A percentile compares a stretch with the other conserved stretches of the same genome.
Evolutionary conservation across 2,329 filamentous ascomycete genomes (phyloP).

Genomic region (Mariannaea elegans): DNA sequence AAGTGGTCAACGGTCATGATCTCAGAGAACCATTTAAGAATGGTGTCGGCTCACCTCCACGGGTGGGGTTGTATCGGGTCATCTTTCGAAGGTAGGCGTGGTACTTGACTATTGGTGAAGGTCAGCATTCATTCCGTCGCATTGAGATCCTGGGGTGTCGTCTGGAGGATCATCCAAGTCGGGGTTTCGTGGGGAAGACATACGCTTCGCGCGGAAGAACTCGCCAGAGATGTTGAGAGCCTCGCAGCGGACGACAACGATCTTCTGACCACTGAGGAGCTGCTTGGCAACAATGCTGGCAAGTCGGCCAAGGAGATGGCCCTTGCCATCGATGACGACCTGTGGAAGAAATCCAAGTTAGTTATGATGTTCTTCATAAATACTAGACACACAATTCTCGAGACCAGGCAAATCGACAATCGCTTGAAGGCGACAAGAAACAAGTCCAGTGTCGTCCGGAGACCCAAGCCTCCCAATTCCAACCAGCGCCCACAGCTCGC

Average conservation of each 20-base stretch:
- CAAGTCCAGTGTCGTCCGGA: slow-evolving; percentile 21
- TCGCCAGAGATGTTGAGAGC: slow-evolving; percentile 99
- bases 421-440: slow-evolving; percentile 15
- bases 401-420: slow-evolving; percentile 23
- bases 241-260: slow-evolving; percentile 98
- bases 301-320: slow-evolving; percentile 98
- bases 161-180: slow-evolving; percentile 32
- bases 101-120: slow-evolving; percentile 89
- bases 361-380: slow-evolving; percentile 30
- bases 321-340: slow-evolving; percentile 99
- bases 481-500: slow-evolving; percentile 26
- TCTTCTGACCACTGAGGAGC: slow-evolving; percentile 98
- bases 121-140: slow-evolving; percentile 54
- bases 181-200: slow-evolving; percentile 57
- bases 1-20: slow-evolving; percentile 48
- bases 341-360: slow-evolving; percentile 50
- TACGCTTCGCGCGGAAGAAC: slow-evolving; percentile 99
- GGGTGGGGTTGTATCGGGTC: slow-evolving; percentile 99
- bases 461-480: slow-evolving; percentile 30
- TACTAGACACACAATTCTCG: slow-evolving; percentile 23
- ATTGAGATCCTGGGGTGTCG: slow-evolving; percentile 20
- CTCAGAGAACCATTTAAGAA: slow-evolving; percentile 6
- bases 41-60: slow-evolving; percentile 77
- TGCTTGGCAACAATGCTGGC: slow-evolving; percentile 99
- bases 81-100: slow-evolving; percentile 99